Percentiles rank a stretch among this genome's conserved stretches.
Evolutionary conservation across 2,329 filamentous ascomycete genomes (phyloP).

Genomic region (Claviceps pazoutovae): DNA sequence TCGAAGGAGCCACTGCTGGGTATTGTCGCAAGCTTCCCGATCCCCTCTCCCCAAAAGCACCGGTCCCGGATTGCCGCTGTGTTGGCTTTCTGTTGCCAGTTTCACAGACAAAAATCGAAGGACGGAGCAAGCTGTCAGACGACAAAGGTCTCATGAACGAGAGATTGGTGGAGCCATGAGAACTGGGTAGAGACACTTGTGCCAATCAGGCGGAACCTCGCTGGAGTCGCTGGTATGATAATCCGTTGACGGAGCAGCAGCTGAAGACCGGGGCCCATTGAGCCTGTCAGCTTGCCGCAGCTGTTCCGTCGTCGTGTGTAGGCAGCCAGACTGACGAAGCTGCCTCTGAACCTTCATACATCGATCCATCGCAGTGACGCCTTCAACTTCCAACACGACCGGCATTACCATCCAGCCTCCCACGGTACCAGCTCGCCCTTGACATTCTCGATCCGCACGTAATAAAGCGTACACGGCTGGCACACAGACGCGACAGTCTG

Average conservation of each 20-base stretch:
- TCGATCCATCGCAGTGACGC: background rate
- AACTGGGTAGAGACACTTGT: too few species aligned
- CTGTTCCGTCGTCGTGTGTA: background rate
- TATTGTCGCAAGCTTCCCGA: too few species aligned
- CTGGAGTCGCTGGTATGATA: background rate
- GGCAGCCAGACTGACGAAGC: slow-evolving; percentile 28
- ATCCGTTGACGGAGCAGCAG: slow-evolving; percentile 1
- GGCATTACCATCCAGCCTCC: background rate
- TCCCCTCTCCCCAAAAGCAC: too few species aligned
- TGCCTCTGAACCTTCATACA: slow-evolving; percentile 8
- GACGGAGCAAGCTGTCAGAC: too few species aligned
- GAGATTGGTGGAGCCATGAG: too few species aligned
- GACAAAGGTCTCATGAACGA: too few species aligned
- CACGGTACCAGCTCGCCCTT: background rate
- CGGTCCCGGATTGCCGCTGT: too few species aligned
- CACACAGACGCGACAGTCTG: background rate
- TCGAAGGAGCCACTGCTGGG: too few species aligned
- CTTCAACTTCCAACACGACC: slow-evolving; percentile 5
- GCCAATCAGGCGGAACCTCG: background rate
- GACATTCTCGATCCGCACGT: background rate
- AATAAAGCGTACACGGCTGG: background rate
- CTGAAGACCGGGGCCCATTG: background rate
- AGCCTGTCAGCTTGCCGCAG: background rate
- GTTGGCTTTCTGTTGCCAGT: too few species aligned
- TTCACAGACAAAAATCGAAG: too few species aligned